A percentile compares a stretch with the other conserved stretches of the same genome.
Conservation (phyloP, 1,284 basidiomycete species). For the Pyrrhoderma noxium region DNA sequence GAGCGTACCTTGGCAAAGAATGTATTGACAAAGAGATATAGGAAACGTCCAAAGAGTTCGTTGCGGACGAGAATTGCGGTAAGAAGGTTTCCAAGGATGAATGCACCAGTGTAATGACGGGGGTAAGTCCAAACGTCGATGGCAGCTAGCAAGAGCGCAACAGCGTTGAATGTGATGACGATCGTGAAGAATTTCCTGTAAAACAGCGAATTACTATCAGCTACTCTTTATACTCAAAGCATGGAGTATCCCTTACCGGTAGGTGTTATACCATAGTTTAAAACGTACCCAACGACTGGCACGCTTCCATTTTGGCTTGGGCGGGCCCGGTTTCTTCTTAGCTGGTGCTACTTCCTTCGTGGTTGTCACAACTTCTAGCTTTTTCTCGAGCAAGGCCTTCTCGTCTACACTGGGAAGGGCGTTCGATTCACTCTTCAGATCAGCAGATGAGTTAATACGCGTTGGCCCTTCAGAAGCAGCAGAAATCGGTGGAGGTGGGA, state of each 20-base stretch:
- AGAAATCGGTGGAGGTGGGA: conserved; percentile 9
- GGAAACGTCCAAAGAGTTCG: conserved; percentile 28
- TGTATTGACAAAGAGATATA: conserved; percentile 29
- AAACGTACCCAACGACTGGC: conserved; percentile 41
- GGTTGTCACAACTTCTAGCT: conserved; percentile 12
- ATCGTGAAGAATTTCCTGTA: conserved; percentile 54
- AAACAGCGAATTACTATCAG: conserved; percentile 5
- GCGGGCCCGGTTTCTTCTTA: conserved; percentile 19
- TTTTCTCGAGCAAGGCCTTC: conserved; percentile 22
- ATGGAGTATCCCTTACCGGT: conserved; percentile 35
- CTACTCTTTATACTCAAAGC: background rate
- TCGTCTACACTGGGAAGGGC: conserved; percentile 15
- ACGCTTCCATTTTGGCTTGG: conserved; percentile 22
- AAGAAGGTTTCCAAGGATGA: conserved; percentile 52
- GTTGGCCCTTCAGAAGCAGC: conserved; percentile 13
- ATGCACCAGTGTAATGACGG: conserved; percentile 48
- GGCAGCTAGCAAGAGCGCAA: conserved; percentile 44
- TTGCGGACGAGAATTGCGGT: conserved; percentile 48
- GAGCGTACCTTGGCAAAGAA: conserved; percentile 51
- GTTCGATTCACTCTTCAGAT: conserved; percentile 12
- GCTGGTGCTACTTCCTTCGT: conserved; percentile 6
- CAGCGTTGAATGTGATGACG: conserved; percentile 43
- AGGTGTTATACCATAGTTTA: conserved; percentile 60
- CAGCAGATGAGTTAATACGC: conserved; percentile 15
- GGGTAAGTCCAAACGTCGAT: conserved; percentile 51